A percentile compares a stretch with the other conserved stretches of the same genome.
phyloP scores from a whole-genome alignment of 345 rosid species.

The Ricinus communis region DNA sequence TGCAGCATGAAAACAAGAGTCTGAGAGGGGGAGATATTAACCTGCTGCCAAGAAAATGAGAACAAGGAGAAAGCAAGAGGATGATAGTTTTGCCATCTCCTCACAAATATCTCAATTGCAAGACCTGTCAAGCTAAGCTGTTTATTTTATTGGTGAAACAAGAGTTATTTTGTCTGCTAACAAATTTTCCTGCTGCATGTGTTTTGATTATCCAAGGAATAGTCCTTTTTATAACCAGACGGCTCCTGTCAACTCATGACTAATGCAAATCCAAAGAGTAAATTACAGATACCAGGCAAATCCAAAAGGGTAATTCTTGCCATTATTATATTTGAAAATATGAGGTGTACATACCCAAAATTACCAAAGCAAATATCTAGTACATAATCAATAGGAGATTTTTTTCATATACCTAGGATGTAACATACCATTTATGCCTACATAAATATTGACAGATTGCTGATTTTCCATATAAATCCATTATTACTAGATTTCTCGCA shows the following conservation, averaged over 20 bases:
- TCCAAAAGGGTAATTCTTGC: too few relatives aligned
- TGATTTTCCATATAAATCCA: background rate
- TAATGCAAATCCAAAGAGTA: too few relatives aligned
- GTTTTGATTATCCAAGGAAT: background rate
- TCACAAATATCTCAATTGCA: background rate
- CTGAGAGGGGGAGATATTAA: too few relatives aligned
- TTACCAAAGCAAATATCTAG: background rate
- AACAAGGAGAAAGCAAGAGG: conserved; percentile 13
- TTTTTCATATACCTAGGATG: background rate
- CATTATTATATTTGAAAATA: background rate
- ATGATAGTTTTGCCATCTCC: conserved; percentile 10
- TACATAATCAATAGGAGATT: background rate
- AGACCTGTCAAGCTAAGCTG: background rate
- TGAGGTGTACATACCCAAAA: background rate
- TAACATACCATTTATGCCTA: background rate
- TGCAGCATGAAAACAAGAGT: too few relatives aligned
- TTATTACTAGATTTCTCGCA: background rate
- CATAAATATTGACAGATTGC: background rate
- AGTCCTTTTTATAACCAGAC: background rate
- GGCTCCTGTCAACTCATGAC: background rate
- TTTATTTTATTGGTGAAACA: too few relatives aligned
- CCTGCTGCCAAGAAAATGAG: conserved; percentile 10
- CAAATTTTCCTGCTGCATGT: too few relatives aligned
- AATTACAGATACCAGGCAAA: background rate
- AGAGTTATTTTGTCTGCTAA: conserved; percentile 4